These are phyloP conservation scores for Boletus insuetus DNA, from an alignment of 768 basidiomycete genomes.

Conservation along the genomic window DNA sequence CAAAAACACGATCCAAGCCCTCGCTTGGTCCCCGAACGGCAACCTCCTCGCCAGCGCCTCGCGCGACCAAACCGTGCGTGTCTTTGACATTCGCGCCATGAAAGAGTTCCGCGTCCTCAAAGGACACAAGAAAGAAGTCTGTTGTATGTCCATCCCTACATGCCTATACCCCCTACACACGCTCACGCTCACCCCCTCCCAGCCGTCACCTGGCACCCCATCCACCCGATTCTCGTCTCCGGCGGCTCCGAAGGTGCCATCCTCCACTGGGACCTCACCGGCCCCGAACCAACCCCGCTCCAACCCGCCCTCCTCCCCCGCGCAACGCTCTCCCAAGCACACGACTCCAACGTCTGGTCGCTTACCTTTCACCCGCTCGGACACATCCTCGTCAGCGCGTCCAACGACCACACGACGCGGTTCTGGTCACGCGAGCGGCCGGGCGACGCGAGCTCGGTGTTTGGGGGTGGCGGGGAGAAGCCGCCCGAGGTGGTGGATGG, in stretches of 20 bases:
- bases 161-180: not conserved
- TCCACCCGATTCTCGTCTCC: constrained; percentile 87
- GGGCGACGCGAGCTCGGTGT: constrained; percentile 75
- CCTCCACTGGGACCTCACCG: constrained; percentile 88
- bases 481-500: constrained; percentile 66
- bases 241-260: constrained; percentile 95
- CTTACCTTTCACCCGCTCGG: constrained; percentile 95
- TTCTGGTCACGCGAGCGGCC: constrained; percentile 96
- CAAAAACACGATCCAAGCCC: constrained; percentile 94
- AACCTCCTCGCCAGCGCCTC: constrained; percentile 93
- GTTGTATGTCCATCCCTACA: constrained; percentile 57
- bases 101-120: constrained; percentile 90
- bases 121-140: constrained; percentile 98
- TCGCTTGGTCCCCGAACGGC: constrained; percentile 93
- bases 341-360: constrained; percentile 97
- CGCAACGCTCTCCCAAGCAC: constrained; percentile 89
- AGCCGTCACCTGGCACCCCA: constrained; percentile 96
- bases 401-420: constrained; percentile 99
- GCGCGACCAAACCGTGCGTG: constrained; percentile 89
- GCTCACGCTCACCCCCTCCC: not conserved
- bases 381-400: constrained; percentile 88
- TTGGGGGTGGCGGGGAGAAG: constrained; percentile 80
- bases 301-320: constrained; percentile 55
- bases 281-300: constrained; percentile 44
- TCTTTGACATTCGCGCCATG: constrained; percentile 98